Conservation (phyloP, 805 yeast species). For the Priceomyces medius region DNA sequence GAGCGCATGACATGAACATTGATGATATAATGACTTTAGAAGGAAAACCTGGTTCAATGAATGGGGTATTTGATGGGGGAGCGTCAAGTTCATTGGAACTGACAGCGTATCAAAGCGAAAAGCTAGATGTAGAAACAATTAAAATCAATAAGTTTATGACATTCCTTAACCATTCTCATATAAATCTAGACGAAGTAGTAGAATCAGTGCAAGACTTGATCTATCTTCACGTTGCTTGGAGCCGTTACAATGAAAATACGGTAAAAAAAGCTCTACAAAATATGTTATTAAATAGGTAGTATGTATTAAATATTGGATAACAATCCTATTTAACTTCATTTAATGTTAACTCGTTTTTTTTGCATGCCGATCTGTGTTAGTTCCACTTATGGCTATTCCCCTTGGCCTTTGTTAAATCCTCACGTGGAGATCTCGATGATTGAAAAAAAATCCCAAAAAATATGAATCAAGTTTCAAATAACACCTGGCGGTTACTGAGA, state of each 20-base stretch:
- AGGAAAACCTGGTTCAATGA: slow-evolving; percentile 3
- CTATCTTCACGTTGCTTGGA: slow-evolving; percentile 83
- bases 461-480: neutral
- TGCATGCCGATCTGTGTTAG: no score
- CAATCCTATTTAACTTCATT: neutral
- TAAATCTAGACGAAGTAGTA: slow-evolving; percentile 73
- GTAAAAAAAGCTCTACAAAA: slow-evolving; percentile 49
- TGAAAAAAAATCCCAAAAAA: neutral
- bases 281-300: slow-evolving; percentile 33
- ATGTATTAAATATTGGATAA: neutral
- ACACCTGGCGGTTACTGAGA: neutral
- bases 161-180: slow-evolving; percentile 72
- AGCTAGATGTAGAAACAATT: slow-evolving; percentile 36
- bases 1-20: slow-evolving; percentile 25
- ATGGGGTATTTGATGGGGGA: slow-evolving; percentile 4
- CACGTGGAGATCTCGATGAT: slow-evolving; percentile 2
- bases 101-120: slow-evolving; percentile 22
- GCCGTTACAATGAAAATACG: slow-evolving; percentile 68
- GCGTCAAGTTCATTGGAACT: slow-evolving; percentile 6
- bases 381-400: no score
- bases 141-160: slow-evolving; percentile 57
- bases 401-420: neutral
- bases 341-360: no score
- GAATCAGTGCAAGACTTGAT: slow-evolving; percentile 84
- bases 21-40: slow-evolving; percentile 36